Base-by-base conservation (phyloP, 371 early-diverging fungal species). In the Mucor plumbeus region DNA sequence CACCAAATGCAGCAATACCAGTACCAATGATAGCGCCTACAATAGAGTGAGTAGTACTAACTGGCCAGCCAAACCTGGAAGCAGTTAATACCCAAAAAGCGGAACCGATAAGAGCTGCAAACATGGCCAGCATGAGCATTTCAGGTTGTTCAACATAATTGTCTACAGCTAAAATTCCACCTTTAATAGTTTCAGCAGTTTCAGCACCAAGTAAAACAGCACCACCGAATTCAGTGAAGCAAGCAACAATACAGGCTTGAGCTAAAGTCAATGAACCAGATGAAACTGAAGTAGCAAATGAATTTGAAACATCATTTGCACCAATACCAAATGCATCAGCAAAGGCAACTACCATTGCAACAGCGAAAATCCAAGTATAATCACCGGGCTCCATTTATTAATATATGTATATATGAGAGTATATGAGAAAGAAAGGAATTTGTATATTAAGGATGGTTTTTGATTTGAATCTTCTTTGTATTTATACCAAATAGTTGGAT, bases 261-360 rank as follows among this genome's bases (percentile, higher is more conserved):
- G 62, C 67, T 38, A 94, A 74, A 10, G 89, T 88, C 50, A 95
- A 68, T 7, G 95, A 90, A 10, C 92, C 90, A 4, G 95, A 92
- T 15, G 90, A 90, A 53, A 95, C 93, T 15, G 95, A 92, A n/a
- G 93, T 92, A 39, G 95, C 92, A 71, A 94, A 95, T 5, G 93
- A 86, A 72, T 95, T 95, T 71, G 95, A 90, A 11, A 95, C 95
- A 78, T 95, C 96, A 77, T 95, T 95, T 41, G 96, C 94, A 69
- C 95, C 95, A 61, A 92, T 90, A 65, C 90, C 72, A 50, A 47
- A 67, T 36, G 90, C 91, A 68, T 92, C 92, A 31, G 79, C 57
- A 65, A 89, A 87, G 39, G 91, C 86, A 26, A 89, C 81, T 40
- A 90, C 74, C 70, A 92, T 79, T 62, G 86, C 88, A 19, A 94